Conservation (phyloP, 1,139 yeast genomes). For the Scheffersomyces insectosa region DNA sequence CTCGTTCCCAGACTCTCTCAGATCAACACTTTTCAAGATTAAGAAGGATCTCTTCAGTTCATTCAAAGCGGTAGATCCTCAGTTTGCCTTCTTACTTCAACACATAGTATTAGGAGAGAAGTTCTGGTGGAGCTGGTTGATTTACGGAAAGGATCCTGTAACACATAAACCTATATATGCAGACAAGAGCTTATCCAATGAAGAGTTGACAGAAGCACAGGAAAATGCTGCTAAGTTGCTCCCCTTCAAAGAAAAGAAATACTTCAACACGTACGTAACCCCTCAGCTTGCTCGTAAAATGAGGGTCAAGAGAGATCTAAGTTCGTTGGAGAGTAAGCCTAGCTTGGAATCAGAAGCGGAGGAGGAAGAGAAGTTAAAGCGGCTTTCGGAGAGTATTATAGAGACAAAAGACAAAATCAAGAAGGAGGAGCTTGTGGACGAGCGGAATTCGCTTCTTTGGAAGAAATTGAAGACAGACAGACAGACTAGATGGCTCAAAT, state of each 20-base stretch:
- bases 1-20: constrained; percentile 25
- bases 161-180: constrained; percentile 32
- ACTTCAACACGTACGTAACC: constrained; percentile 45
- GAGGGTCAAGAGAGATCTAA: constrained; percentile 37
- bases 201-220: constrained; percentile 21
- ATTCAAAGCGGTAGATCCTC: constrained; percentile 25
- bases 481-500: constrained; percentile 12
- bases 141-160: constrained; percentile 37
- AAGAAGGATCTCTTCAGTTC: constrained; percentile 27
- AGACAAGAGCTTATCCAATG: constrained; percentile 20
- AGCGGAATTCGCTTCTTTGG: constrained; percentile 32
- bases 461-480: constrained; percentile 27
- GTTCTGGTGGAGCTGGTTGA: constrained; percentile 46
- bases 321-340: constrained; percentile 12
- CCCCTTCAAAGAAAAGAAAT: constrained; percentile 36
- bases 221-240: constrained; percentile 19
- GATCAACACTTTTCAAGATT: constrained; percentile 23
- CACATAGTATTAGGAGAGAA: constrained; percentile 30
- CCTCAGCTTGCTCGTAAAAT: constrained; percentile 46
- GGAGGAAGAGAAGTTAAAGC: constrained; percentile 8
- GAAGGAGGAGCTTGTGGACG: constrained; percentile 19
- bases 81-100: constrained; percentile 29
- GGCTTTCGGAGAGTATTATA: constrained; percentile 12
- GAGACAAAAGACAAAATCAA: constrained; percentile 7
- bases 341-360: constrained; percentile 4